Percentiles rank a stretch among this genome's conserved stretches.
Evolutionary conservation across 345 rosid species (phyloP).

Genomic region (Euphorbia pulcherrima): DNA sequence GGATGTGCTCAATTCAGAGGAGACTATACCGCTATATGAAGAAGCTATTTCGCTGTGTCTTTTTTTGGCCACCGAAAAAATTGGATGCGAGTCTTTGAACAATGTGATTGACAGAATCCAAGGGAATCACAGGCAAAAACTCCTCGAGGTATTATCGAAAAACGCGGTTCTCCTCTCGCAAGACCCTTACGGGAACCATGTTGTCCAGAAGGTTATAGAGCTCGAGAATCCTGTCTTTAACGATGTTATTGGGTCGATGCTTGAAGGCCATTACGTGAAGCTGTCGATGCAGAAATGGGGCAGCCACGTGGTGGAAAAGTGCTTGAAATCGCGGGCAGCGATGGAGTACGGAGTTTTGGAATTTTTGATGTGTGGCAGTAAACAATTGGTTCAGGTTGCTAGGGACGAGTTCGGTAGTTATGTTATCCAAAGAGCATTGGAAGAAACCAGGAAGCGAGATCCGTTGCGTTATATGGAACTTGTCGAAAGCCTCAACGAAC

Average conservation of each 20-base stretch:
- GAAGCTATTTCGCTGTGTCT: conserved; percentile 16
- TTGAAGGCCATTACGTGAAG: conserved; percentile 11
- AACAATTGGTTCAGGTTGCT: conserved; percentile 17
- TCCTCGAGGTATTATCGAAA: conserved; percentile 1
- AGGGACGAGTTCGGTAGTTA: conserved; percentile 23
- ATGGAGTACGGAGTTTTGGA: conserved; percentile 6
- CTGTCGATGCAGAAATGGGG: conserved; percentile 29
- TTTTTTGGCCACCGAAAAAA: conserved; percentile 13
- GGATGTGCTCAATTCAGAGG: background rate
- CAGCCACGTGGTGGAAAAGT: conserved; percentile 28
- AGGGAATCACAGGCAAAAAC: conserved; percentile 8
- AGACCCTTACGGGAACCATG: conserved; percentile 28
- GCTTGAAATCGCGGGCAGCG: conserved; percentile 8
- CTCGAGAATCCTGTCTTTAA: conserved; percentile 15
- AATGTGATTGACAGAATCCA: conserved; percentile 17
- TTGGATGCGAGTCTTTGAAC: conserved; percentile 20
- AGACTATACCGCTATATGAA: conserved; percentile 8
- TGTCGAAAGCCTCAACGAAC: background rate
- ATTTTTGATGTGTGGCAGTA: conserved; percentile 13
- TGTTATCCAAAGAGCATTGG: conserved; percentile 34
- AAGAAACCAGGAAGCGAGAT: conserved; percentile 4
- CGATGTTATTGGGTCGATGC: background rate
- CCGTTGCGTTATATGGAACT: conserved; percentile 10
- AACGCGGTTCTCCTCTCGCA: conserved; percentile 18
- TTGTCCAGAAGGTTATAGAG: conserved; percentile 24